Conservation (phyloP, 2,329 filamentous ascomycete species). For the Proliferodiscus dingleyae region DNA sequence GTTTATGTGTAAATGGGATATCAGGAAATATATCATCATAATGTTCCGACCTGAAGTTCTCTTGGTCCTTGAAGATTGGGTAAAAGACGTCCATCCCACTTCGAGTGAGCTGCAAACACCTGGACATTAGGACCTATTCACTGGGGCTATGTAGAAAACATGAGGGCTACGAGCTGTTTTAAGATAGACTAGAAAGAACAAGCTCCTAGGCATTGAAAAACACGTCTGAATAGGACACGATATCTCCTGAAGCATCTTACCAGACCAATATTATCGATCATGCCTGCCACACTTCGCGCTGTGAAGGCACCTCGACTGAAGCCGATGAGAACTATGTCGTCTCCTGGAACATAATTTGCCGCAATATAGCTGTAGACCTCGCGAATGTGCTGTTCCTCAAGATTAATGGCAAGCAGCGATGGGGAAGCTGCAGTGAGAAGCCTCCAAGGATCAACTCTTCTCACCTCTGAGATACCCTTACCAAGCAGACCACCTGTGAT, state of each 20-base stretch:
- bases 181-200: background rate
- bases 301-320: slow-evolving; percentile 41
- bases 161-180: no score
- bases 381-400: slow-evolving; percentile 38
- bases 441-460: no score
- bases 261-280: slow-evolving; percentile 26
- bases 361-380: slow-evolving; percentile 46
- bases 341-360: slow-evolving; percentile 35
- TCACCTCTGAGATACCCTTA: slow-evolving; percentile 39
- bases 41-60: slow-evolving; percentile 29
- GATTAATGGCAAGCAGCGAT: no score
- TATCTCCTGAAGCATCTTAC: background rate
- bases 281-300: slow-evolving; percentile 34
- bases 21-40: slow-evolving; percentile 33
- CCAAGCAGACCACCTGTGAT: slow-evolving; percentile 53
- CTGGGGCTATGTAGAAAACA: no score
- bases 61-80: slow-evolving; percentile 35
- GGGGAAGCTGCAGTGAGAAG: no score
- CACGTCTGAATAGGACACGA: background rate
- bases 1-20: slow-evolving; percentile 28
- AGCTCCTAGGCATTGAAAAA: background rate
- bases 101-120: slow-evolving; percentile 39
- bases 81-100: slow-evolving; percentile 40
- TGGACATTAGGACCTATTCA: no score
- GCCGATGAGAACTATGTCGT: slow-evolving; percentile 37